Evolutionary conservation across 345 rosid genomes (phyloP), one percentile per base, ranked within the genome.

Genomic region (Ailanthus altissimus): DNA sequence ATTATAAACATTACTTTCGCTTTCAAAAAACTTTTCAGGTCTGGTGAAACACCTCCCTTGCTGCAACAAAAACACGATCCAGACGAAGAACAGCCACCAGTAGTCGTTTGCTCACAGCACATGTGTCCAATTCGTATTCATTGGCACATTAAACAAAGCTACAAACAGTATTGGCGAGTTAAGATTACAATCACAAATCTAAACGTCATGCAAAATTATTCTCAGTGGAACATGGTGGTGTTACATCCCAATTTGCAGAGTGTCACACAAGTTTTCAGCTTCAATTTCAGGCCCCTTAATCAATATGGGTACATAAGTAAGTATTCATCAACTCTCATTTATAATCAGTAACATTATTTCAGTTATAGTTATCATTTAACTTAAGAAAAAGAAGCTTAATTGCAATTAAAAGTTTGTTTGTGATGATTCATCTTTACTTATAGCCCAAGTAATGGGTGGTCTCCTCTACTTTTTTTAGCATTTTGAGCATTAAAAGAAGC

Each of bases 81-180:
- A 0, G 74, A 69, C 7, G 83, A 58, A 45, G 92, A 81, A 75
- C 64, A 43, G 45, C 23, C 80, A 1, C 83, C 90, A 18, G 54
- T 89, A 10, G 97, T 91, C 4, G 77, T 83, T 64, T 94, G 98
- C 42, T 38, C 97, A 1, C 63, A 72, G 6, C 98, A 94, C 74
- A 88, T 88, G 94, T 94, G 98, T 81, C 98, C 98, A 0, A 82
- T 91, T 26, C 72, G 81, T 49, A 86, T 93, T 14, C 98, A 93
- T 74, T 94, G 98, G 98, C 98, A 94, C 38, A 87, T 94, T n/a
- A 94, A 93, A 80, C 87, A 89, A 62, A 91, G 88, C 77, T 94
- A 94, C 81, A 88, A 59, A 73, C 83, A 86, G 62, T 93, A 89
- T 28, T 93, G 98, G 98, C 76, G 97, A 61, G 96, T 88, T 54